phyloP scores from a whole-genome alignment of 768 basidiomycete genomes.

The Auricularia cornea region DNA sequence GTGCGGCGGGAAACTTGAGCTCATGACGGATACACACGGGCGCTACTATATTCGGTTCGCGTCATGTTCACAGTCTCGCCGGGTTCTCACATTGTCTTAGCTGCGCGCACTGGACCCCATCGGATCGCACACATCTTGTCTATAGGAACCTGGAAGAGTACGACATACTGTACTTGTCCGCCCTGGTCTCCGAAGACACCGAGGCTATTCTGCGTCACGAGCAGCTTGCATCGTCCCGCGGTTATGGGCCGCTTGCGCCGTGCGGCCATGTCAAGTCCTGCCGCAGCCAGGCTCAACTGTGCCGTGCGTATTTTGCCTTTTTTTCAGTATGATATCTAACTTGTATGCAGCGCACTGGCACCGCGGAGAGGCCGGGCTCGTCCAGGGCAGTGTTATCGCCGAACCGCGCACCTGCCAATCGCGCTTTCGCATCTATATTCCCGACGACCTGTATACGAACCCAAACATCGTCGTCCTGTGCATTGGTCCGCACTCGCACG shows the following conservation, averaged over 20 bases:
- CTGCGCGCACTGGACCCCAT: conserved; percentile 2
- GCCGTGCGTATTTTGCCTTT: conserved; percentile 9
- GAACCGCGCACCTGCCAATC: neutral
- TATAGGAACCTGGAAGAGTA: conserved; percentile 16
- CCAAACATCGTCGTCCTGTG: conserved; percentile 10
- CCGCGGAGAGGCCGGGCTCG: conserved; percentile 11
- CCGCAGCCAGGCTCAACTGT: conserved; percentile 5
- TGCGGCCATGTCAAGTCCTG: conserved; percentile 13
- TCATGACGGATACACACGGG: neutral
- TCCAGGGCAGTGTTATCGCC: conserved; percentile 2
- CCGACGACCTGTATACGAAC: conserved; percentile 7
- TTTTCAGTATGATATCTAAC: neutral
- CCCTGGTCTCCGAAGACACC: conserved; percentile 10
- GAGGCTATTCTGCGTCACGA: conserved; percentile 1
- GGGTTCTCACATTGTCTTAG: neutral
- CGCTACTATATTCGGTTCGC: neutral
- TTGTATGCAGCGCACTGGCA: conserved; percentile 14
- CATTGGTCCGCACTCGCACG: conserved; percentile 6
- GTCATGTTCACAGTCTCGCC: neutral
- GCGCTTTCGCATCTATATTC: conserved; percentile 7
- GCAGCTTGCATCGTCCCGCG: conserved; percentile 2
- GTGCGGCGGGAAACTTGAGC: too few species aligned
- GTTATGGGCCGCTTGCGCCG: conserved; percentile 16
- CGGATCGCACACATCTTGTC: conserved; percentile 13
- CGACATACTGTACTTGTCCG: conserved; percentile 15